Conservation (phyloP, 108 stramenopile species). For the Asterionellopsis glacialis region DNA sequence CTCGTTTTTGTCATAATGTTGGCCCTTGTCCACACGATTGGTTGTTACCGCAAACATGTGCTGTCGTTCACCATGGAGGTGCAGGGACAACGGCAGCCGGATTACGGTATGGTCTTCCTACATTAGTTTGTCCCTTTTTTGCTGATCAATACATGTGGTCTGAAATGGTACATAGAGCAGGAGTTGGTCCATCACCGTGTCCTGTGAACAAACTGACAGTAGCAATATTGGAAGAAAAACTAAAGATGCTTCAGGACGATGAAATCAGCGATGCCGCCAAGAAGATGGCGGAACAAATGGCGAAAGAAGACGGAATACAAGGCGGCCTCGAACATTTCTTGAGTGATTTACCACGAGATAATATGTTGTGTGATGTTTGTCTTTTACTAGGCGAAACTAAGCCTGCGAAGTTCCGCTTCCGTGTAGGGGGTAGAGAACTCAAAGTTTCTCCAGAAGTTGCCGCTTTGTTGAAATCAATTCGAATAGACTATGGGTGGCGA, state of each 20-base stretch:
- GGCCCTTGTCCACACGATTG: conserved; percentile 76
- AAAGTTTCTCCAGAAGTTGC: conserved; percentile 47
- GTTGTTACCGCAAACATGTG: conserved; percentile 61
- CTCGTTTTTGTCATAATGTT: conserved; percentile 36
- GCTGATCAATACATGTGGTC: conserved; percentile 81
- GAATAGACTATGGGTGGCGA: too few species aligned
- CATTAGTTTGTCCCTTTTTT: conserved; percentile 79
- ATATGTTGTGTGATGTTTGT: conserved; percentile 46
- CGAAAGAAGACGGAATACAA: conserved; percentile 54
- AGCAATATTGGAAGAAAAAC: conserved; percentile 42
- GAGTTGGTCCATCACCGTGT: conserved; percentile 59
- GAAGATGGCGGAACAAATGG: conserved; percentile 34
- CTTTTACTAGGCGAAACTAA: conserved; percentile 25
- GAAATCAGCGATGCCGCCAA: conserved; percentile 30
- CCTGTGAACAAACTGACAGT: conserved; percentile 45
- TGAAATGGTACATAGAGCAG: conserved; percentile 52
- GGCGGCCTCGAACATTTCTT: conserved; percentile 52
- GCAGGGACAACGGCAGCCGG: conserved; percentile 83
- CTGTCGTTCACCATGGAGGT: conserved; percentile 84
- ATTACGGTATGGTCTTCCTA: conserved; percentile 59
- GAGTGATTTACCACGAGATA: conserved; percentile 36
- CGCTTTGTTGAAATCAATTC: conserved; percentile 13
- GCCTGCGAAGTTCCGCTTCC: not conserved
- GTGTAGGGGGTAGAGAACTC: conserved; percentile 1
- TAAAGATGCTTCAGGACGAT: conserved; percentile 27